These are phyloP conservation scores for Abortiporus biennis DNA, from an alignment of 1,284 basidiomycete species.

Conservation along the genomic window DNA sequence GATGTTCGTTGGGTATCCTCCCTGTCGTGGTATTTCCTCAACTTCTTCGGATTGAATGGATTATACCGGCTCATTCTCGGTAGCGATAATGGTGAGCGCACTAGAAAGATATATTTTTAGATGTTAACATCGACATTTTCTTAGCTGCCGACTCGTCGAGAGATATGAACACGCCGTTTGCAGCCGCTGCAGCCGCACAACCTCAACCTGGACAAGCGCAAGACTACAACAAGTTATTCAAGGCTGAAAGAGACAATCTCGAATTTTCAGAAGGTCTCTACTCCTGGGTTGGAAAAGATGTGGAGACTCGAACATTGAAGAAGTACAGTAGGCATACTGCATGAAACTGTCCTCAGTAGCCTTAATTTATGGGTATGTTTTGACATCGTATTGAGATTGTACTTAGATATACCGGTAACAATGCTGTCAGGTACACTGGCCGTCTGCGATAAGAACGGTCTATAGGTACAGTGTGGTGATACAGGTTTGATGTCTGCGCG, in stretches of 20 bases:
- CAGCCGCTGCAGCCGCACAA: conserved; percentile 43
- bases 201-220: conserved; percentile 55
- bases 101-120: too few species aligned
- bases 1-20: conserved; percentile 99
- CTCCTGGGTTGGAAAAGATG: conserved; percentile 72
- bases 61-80: conserved; percentile 93
- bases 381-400: too few species aligned
- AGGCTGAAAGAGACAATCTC: conserved; percentile 89
- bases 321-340: conserved; percentile 66
- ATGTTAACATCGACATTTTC: not conserved
- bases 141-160: conserved; percentile 77
- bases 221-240: conserved; percentile 88
- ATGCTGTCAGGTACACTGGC: too few species aligned
- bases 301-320: conserved; percentile 73
- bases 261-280: conserved; percentile 86
- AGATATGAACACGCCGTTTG: conserved; percentile 74
- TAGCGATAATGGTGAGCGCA: conserved; percentile 75
- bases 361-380: too few species aligned
- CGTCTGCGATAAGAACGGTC: too few species aligned
- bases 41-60: conserved; percentile 96
- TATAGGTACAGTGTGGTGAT: too few species aligned
- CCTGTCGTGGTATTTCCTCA: conserved; percentile 98
- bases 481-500: too few species aligned
- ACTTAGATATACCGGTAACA: too few species aligned
- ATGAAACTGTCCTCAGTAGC: too few species aligned